Evolutionary conservation across 139 green algal species (phyloP).

Genomic region (Tetradesmus lagerheimii): DNA sequence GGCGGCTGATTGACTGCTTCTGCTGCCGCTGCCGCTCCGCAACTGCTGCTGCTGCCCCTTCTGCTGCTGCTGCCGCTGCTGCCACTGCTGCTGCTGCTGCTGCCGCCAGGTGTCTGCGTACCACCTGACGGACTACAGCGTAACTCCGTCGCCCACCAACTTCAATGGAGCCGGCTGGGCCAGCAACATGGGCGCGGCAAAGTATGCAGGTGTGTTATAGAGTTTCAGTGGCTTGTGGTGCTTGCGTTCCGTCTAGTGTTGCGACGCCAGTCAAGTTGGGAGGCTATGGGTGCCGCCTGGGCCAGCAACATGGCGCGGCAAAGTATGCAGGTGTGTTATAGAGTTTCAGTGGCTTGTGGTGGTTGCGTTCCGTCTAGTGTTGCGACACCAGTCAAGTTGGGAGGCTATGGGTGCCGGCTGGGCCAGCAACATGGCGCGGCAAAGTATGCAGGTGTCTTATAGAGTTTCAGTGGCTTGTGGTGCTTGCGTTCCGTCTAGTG

Average conservation of each 20-base stretch:
- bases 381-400: too few species aligned
- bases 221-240: too few species aligned
- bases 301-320: conserved; percentile 9
- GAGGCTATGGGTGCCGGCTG: neutral
- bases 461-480: too few species aligned
- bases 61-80: neutral
- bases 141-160: neutral
- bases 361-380: too few species aligned
- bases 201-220: neutral
- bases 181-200: conserved; percentile 9
- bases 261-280: too few species aligned
- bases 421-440: conserved; percentile 7
- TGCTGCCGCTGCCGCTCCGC: too few species aligned
- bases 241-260: too few species aligned
- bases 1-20: too few species aligned
- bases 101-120: conserved; percentile 21
- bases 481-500: too few species aligned
- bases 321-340: neutral
- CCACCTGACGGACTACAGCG: neutral
- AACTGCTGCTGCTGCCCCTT: neutral
- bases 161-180: neutral
- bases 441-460: neutral
- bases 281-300: too few species aligned
- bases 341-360: too few species aligned
- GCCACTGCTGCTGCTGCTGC: neutral